Evolutionary conservation across 2,329 filamentous ascomycete species (phyloP), one percentile per base, ranked within the genome.

Genomic region (Teratosphaeria zuluensis): DNA sequence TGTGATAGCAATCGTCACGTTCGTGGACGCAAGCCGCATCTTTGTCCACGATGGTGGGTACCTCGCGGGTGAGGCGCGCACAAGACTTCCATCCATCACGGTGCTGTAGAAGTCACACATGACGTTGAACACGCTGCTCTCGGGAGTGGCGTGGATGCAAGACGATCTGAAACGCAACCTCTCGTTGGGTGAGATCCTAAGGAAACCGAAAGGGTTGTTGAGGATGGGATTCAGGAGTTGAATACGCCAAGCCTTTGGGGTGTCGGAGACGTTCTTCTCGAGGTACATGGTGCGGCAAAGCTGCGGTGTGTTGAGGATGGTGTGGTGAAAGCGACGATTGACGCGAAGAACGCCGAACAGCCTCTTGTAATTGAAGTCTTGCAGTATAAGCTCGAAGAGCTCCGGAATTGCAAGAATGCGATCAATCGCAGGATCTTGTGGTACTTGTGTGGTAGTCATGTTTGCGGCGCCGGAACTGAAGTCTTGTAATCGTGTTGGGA

Each of bases 381-480:
- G 48, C 4, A 59, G 53, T 6, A 62, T 59, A 28, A n/a, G 32
- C 48, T 62, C 60, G 33, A 56, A 38, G 11, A 62, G 56, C 48
- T 59, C 58, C 11, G 42, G 9, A 24, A 58, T 58, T 24, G 19
- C 31, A 53, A 59, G 58, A 14, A 58, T 51, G 21, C 48, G 55
- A 6, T 33, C 31, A 11, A 24, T 38, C 7, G 53, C 53, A 33
- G 53, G 14, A 7, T n/a, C n/a, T 21, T 48, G 5, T 21, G 42
- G 42, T 48, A 19, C 42, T 5, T 48, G 42, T 19, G 42, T 11
- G 42, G 42, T 21, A 19, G 42, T 21, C 42, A 48, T 48, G 16
- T 48, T n/a, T 48, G 16, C 42, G 16, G 42, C 42, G 42, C 19
- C 42, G 9, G n/a, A 48, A n/a, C 42, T 48, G 42, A 21, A 11